These are phyloP conservation scores for Lasiosphaeria ovina DNA, from an alignment of 495 filamentous ascomycete genomes.

Conservation along the genomic window DNA sequence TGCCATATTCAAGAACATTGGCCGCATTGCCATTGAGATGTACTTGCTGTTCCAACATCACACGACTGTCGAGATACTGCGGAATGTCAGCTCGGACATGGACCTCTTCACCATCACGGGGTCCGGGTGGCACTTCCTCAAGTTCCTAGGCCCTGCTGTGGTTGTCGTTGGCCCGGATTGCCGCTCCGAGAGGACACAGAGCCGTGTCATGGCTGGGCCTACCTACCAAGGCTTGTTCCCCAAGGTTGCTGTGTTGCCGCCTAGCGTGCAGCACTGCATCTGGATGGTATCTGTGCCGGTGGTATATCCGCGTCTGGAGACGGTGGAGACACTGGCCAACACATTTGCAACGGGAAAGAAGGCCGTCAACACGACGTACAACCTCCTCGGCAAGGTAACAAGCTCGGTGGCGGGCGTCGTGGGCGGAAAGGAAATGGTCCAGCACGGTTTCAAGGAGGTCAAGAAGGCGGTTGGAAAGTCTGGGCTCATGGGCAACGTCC, in stretches of 20 bases:
- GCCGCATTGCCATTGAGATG: conserved; percentile 95
- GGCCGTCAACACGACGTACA: conserved; percentile 91
- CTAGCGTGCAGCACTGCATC: conserved; percentile 91
- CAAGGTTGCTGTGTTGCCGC: conserved; percentile 87
- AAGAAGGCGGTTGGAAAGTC: conserved; percentile 95
- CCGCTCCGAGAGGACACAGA: conserved; percentile 83
- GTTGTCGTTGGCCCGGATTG: conserved; percentile 87
- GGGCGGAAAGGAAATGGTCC: conserved; percentile 86
- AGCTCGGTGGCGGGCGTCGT: conserved; percentile 92
- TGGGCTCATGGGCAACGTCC: conserved; percentile 87
- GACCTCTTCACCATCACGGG: conserved; percentile 98
- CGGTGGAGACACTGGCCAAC: conserved; percentile 82
- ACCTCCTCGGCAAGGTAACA: conserved; percentile 88
- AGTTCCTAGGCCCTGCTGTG: conserved; percentile 88
- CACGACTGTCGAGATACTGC: conserved; percentile 88
- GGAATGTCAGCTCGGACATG: conserved; percentile 76
- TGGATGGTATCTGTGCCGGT: conserved; percentile 91
- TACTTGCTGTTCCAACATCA: conserved; percentile 99
- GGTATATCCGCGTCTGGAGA: conserved; percentile 87
- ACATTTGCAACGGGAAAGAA: conserved; percentile 95
- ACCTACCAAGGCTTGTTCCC: conserved; percentile 98
- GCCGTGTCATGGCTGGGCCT: conserved; percentile 91
- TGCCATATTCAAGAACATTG: conserved; percentile 97
- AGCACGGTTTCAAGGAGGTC: conserved; percentile 85
- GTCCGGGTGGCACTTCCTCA: conserved; percentile 96